These are phyloP conservation scores for Epichloe brachyelytri DNA, from an alignment of 2,329 filamentous ascomycete species.

Conservation along the genomic window DNA sequence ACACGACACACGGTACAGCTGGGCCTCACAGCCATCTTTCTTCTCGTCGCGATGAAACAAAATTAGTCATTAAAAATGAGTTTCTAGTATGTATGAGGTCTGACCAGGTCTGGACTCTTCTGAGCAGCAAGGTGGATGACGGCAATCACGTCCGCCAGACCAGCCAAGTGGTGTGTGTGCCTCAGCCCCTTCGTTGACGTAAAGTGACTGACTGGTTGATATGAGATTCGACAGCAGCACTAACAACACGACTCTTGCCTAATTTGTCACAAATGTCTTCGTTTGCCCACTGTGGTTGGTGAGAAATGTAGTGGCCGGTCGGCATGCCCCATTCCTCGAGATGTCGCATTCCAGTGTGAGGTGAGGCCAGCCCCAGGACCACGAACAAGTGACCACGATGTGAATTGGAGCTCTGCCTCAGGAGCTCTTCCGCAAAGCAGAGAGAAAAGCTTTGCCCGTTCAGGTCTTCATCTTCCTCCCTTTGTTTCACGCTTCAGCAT, in stretches of 20 bases:
- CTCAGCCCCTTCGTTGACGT: not conserved
- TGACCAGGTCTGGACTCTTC: not conserved
- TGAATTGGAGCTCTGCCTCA: not conserved
- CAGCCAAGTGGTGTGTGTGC: not conserved
- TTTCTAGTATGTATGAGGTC: not conserved
- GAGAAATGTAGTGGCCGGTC: not conserved
- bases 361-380: not conserved
- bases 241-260: not conserved
- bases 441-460: not conserved
- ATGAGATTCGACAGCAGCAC: not conserved
- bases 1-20: too few relatives aligned
- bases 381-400: not conserved
- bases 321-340: conserved; percentile 2
- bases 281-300: not conserved
- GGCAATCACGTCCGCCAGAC: not conserved
- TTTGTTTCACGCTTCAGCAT: not conserved
- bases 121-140: not conserved
- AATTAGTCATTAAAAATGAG: not conserved
- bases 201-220: not conserved
- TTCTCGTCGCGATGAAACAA: not conserved
- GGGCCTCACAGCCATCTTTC: too few relatives aligned
- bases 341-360: conserved; percentile 4
- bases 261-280: not conserved
- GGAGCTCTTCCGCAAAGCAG: not conserved
- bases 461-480: not conserved